Evolutionary conservation across 805 yeast genomes (phyloP).

Genomic region (Ogataea trehalophila): DNA sequence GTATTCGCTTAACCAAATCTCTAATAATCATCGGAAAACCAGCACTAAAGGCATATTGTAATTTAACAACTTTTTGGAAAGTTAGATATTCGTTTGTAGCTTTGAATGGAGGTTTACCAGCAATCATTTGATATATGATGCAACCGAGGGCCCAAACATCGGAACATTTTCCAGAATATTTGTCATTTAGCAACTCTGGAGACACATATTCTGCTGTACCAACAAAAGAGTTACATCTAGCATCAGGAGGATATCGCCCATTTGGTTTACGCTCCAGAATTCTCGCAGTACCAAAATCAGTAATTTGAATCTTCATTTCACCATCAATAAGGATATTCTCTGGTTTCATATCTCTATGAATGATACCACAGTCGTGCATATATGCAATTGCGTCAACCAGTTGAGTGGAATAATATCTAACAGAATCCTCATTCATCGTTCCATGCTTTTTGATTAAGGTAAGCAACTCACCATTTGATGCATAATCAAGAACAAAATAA

Average conservation of each 20-base stretch:
- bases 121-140: conserved; percentile 56
- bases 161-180: conserved; percentile 57
- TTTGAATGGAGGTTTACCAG: conserved; percentile 73
- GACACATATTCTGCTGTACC: conserved; percentile 85
- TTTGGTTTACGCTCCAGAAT: conserved; percentile 49
- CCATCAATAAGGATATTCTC: conserved; percentile 69
- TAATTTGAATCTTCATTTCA: conserved; percentile 58
- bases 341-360: conserved; percentile 81
- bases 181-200: conserved; percentile 72
- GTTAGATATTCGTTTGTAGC: conserved; percentile 79
- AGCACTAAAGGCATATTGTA: conserved; percentile 79
- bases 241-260: conserved; percentile 59
- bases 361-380: conserved; percentile 70
- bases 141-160: conserved; percentile 64
- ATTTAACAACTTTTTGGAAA: conserved; percentile 74
- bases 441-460: conserved; percentile 63
- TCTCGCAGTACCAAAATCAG: conserved; percentile 85
- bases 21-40: conserved; percentile 73
- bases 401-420: conserved; percentile 67
- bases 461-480: conserved; percentile 73
- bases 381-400: conserved; percentile 66
- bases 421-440: conserved; percentile 65
- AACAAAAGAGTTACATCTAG: conserved; percentile 73
- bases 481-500: conserved; percentile 74
- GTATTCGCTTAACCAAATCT: conserved; percentile 66